Evolutionary conservation across 2,329 filamentous ascomycete genomes (phyloP).

Genomic region (Tothia fuscella): DNA sequence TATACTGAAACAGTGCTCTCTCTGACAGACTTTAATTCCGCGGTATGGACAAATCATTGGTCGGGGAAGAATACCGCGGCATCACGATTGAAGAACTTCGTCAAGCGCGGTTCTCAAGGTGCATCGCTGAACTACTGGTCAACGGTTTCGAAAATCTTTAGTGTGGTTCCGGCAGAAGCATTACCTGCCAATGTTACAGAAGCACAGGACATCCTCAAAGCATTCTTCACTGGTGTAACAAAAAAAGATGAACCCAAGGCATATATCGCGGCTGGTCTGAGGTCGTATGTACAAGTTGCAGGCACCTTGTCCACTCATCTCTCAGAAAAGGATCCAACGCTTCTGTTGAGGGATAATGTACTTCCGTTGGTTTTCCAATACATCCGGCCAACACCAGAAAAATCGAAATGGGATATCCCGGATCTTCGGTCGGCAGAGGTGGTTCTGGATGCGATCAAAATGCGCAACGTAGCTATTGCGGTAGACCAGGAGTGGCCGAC

Average conservation of each 20-base stretch:
- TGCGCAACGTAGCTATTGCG: constrained; percentile 12
- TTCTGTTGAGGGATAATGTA: constrained; percentile 35
- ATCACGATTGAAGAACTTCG: constrained; percentile 54
- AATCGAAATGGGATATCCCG: constrained; percentile 39
- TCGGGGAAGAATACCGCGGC: constrained; percentile 43
- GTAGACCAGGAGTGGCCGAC: constrained; percentile 50
- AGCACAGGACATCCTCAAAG: constrained; percentile 49
- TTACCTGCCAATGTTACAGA: constrained; percentile 43
- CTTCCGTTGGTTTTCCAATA: constrained; percentile 43
- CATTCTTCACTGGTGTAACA: constrained; percentile 59
- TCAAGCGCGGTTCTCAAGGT: constrained; percentile 77
- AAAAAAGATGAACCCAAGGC: constrained; percentile 61
- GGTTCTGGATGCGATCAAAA: constrained; percentile 29
- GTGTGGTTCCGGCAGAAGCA: constrained; percentile 40
- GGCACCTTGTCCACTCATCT: constrained; percentile 30
- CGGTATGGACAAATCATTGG: constrained; percentile 61
- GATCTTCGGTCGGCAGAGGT: constrained; percentile 25
- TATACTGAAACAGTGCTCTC: constrained; percentile 54
- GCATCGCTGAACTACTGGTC: constrained; percentile 63
- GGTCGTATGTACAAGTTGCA: constrained; percentile 57
- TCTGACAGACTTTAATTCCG: constrained; percentile 53
- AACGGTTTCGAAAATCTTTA: constrained; percentile 50
- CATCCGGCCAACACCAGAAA: constrained; percentile 34
- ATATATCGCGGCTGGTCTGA: constrained; percentile 60
- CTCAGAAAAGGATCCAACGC: constrained; percentile 32